These are phyloP conservation scores for Candida golubevii DNA, from an alignment of 805 yeast genomes.

Conservation along the genomic window DNA sequence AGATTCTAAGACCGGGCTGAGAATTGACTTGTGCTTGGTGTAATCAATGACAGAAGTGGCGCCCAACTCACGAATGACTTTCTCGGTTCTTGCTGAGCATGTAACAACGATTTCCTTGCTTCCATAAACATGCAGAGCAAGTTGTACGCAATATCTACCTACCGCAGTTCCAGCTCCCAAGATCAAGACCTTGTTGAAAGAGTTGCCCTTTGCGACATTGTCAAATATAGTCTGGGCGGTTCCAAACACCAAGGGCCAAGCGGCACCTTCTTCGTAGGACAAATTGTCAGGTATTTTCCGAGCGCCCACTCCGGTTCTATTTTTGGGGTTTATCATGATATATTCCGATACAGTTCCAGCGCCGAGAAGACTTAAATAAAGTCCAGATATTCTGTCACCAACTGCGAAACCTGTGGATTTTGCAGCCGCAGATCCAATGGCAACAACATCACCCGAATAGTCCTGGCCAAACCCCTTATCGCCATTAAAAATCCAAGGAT, in stretches of 20 bases:
- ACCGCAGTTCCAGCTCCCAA: constrained; percentile 76
- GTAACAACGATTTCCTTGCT: constrained; percentile 53
- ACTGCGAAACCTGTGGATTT: constrained; percentile 18
- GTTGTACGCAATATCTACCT: constrained; percentile 52
- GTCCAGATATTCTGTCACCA: constrained; percentile 31
- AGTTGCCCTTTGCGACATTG: constrained; percentile 28
- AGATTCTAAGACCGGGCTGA: constrained; percentile 32
- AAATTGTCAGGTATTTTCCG: constrained; percentile 44
- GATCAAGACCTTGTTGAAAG: constrained; percentile 50
- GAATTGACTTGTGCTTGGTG: constrained; percentile 35
- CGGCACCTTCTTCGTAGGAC: constrained; percentile 47
- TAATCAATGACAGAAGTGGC: constrained; percentile 60
- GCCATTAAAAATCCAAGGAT: constrained; percentile 8
- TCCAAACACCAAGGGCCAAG: constrained; percentile 59
- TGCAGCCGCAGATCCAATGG: constrained; percentile 26
- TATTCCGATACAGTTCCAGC: constrained; percentile 48
- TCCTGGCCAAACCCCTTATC: constrained; percentile 29
- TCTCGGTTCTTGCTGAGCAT: constrained; percentile 48
- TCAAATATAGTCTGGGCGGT: constrained; percentile 51
- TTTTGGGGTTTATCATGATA: constrained; percentile 34
- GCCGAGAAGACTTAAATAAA: constrained; percentile 15
- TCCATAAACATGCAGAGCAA: constrained; percentile 43
- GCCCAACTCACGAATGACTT: constrained; percentile 45
- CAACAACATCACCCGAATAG: constrained; percentile 28
- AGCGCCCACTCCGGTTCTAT: constrained; percentile 30